phyloP scores from a whole-genome alignment of 129 eudicot species.

The Gnaphalium uliginosum region DNA sequence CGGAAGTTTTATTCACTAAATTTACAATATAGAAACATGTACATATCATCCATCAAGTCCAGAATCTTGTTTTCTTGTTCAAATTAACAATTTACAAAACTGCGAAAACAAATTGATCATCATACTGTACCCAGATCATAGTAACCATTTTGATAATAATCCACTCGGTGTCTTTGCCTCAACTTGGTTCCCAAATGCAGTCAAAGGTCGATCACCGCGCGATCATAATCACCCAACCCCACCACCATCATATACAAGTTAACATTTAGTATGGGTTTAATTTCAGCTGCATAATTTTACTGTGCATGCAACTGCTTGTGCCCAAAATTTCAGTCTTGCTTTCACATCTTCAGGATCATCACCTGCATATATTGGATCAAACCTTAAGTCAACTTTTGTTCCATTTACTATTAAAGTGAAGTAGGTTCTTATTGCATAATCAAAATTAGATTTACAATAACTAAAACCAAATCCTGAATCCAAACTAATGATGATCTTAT shows the following conservation, averaged over 20 bases:
- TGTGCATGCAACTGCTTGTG: constrained; percentile 80
- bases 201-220: not conserved
- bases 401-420: not conserved
- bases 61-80: constrained; percentile 15
- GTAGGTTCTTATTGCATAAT: not conserved
- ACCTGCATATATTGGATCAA: constrained; percentile 40
- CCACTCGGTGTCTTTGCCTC: constrained; percentile 6
- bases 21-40: constrained; percentile 19
- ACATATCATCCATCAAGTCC: constrained; percentile 17
- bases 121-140: not conserved
- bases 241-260: not conserved
- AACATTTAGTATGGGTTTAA: not conserved
- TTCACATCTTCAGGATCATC: constrained; percentile 85
- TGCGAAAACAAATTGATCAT: not conserved
- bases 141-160: not conserved
- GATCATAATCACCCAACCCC: not conserved
- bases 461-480: too few species aligned
- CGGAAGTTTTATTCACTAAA: constrained; percentile 9
- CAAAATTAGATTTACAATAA: too few species aligned
- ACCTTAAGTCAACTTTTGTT: not conserved
- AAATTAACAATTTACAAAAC: constrained; percentile 16
- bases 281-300: constrained; percentile 67
- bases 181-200: constrained; percentile 10
- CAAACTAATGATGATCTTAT: not conserved
- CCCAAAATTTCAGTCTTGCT: constrained; percentile 84